A percentile compares a stretch with the other conserved stretches of the same genome.
Evolutionary conservation across 2,329 filamentous ascomycete species (phyloP).

Genomic region (Cladophialophora exuberans): DNA sequence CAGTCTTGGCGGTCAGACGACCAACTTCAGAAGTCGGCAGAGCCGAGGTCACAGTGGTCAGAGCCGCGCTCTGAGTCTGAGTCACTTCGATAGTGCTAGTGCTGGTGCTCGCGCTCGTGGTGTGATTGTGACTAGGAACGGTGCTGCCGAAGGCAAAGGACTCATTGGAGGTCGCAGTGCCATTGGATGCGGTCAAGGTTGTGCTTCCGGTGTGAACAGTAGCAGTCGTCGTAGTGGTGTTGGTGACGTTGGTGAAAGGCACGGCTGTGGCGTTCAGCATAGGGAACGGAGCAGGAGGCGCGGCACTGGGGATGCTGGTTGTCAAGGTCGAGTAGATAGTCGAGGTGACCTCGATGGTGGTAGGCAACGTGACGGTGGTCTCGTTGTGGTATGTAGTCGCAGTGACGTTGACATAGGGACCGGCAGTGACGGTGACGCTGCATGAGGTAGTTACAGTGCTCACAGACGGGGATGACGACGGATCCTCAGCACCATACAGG

Average conservation of each 20-base stretch:
- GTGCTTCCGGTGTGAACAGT: background rate
- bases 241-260: conserved; percentile 1
- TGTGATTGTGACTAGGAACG: background rate
- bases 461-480: background rate
- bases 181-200: background rate
- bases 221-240: background rate
- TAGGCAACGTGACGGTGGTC: conserved; percentile 2
- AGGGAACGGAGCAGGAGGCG: background rate
- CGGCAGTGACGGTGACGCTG: background rate
- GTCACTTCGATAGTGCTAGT: too few species aligned
- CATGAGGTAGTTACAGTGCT: background rate
- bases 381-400: background rate
- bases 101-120: background rate
- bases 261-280: background rate
- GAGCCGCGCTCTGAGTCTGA: too few species aligned
- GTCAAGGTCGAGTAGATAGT: background rate
- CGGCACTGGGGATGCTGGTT: background rate
- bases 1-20: background rate
- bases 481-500: too few species aligned
- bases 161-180: background rate
- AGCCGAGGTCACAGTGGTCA: background rate
- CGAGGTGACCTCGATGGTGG: background rate
- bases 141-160: background rate
- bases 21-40: background rate
- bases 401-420: background rate